These are phyloP conservation scores for Claviceps purpurea DNA, from an alignment of 2,329 filamentous ascomycete species.

Conservation along the genomic window DNA sequence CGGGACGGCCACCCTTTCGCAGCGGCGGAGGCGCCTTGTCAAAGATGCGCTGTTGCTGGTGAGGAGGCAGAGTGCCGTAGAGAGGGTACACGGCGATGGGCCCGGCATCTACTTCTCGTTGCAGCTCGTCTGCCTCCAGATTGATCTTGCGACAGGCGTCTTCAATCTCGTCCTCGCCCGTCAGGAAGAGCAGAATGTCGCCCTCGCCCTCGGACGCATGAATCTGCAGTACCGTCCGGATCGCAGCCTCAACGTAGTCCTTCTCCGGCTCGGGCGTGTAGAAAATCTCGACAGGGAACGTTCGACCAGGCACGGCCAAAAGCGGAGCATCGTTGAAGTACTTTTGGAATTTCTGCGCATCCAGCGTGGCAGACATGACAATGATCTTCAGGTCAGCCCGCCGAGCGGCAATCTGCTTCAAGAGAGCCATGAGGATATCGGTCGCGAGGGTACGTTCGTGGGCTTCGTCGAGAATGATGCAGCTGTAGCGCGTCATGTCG, in stretches of 20 bases:
- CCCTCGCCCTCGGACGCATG: slow-evolving; percentile 87
- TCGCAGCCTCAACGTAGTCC: slow-evolving; percentile 91
- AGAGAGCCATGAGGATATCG: slow-evolving; percentile 89
- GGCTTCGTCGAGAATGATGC: slow-evolving; percentile 95
- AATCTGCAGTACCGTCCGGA: slow-evolving; percentile 91
- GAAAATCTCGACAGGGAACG: slow-evolving; percentile 94
- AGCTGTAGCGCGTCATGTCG: slow-evolving; percentile 82
- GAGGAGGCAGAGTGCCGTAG: slow-evolving; percentile 83
- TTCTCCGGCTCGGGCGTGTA: slow-evolving; percentile 94
- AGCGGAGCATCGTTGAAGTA: slow-evolving; percentile 95
- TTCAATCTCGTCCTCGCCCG: slow-evolving; percentile 97
- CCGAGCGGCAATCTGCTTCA: slow-evolving; percentile 77
- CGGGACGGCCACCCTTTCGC: slow-evolving; percentile 65
- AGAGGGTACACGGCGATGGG: slow-evolving; percentile 84
- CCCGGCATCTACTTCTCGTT: slow-evolving; percentile 79
- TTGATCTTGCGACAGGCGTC: slow-evolving; percentile 86
- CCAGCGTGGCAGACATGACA: slow-evolving; percentile 96
- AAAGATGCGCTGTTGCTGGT: slow-evolving; percentile 92
- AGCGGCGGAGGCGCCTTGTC: slow-evolving; percentile 67
- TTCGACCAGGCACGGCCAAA: slow-evolving; percentile 86
- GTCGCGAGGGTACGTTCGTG: slow-evolving; percentile 96
- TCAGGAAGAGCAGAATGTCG: slow-evolving; percentile 88
- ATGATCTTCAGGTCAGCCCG: slow-evolving; percentile 91
- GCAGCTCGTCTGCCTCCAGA: slow-evolving; percentile 83
- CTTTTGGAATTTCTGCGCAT: slow-evolving; percentile 93